Evolutionary conservation across 768 basidiomycete species (phyloP).

Genomic region (Mycena floridula): DNA sequence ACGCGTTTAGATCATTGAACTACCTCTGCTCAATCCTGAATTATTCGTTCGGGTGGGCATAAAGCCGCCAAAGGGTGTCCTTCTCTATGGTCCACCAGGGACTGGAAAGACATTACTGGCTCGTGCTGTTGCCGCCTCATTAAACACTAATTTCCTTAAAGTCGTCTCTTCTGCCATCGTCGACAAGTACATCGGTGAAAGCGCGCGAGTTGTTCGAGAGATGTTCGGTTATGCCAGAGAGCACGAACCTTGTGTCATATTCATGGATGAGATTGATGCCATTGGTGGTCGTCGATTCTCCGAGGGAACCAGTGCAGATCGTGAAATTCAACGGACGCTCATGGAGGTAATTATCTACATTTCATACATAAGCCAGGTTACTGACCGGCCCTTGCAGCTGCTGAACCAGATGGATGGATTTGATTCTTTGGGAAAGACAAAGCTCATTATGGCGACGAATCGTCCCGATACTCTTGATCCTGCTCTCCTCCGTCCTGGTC

Average conservation of each 20-base stretch:
- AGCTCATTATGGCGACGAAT: conserved; percentile 99
- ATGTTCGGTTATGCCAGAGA: conserved; percentile 99
- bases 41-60: conserved; percentile 95
- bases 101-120: conserved; percentile 96
- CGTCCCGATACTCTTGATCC: conserved; percentile 97
- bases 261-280: conserved; percentile 98
- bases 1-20: conserved; percentile 75
- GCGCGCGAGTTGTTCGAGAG: conserved; percentile 90
- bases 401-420: conserved; percentile 99
- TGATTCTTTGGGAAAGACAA: conserved; percentile 91
- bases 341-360: conserved; percentile 68
- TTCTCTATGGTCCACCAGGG: conserved; percentile 94
- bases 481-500: conserved; percentile 90
- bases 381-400: conserved; percentile 33
- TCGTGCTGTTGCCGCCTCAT: conserved; percentile 90
- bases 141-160: conserved; percentile 94
- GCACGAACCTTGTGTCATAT: conserved; percentile 97
- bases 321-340: conserved; percentile 96
- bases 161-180: conserved; percentile 98
- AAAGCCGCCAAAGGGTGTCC: conserved; percentile 92
- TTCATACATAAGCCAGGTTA: neutral
- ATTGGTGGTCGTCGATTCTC: conserved; percentile 90
- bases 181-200: conserved; percentile 98
- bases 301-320: conserved; percentile 95
- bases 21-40: conserved; percentile 91